Evolutionary conservation across 306 rosid genomes (phyloP), one percentile per base, ranked within the genome.

Genomic region (Adenanthera pavonina): DNA sequence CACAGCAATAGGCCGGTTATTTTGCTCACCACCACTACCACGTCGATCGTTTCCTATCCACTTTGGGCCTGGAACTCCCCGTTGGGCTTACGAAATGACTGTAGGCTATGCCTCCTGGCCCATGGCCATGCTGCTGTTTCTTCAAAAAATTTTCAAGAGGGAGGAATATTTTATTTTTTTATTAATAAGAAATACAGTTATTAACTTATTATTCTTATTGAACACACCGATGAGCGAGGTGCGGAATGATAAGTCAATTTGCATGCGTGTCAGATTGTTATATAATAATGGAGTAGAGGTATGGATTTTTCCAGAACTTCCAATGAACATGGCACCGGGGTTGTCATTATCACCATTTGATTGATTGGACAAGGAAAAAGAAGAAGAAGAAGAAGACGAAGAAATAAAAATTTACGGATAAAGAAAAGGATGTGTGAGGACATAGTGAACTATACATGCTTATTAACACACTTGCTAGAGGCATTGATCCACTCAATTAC

Each of bases 351-450:
- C 72, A 30, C 25, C 19, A 7, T 48, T 74, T 66, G 49, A 12
- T 60, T 60, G 4, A 60, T 46, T 6, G 49, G 46, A 40, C 9
- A 57, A 44, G 77, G 25, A 17, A 5, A 25, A 34, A 34, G 17
- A 5, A 5, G 38, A 12, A 25, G 1, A 0, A 16, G 57, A 16
- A 16, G n/a, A 15, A 16, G 19, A 8, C 8, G 10, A 11, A 9
- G 19, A 5, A 8, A 14, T 35, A 2, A 38, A 38, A 15, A 78
- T 3, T n/a, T 2, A 67, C 12, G 61, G 78, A 38, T 74, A 40
- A 40, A 79, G 81, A 84, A 84, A 75, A 51, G 54, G 87, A 84
- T 69, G 81, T 59, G 69, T 80, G 17, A 79, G 84, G 64, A 69
- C n/a, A 35, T 60, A 51, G 77, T 60, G 10, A 60, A 69, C 9